Evolutionary conservation across 441 rosid genomes (phyloP).

Genomic region (Aquilaria agallochum): DNA sequence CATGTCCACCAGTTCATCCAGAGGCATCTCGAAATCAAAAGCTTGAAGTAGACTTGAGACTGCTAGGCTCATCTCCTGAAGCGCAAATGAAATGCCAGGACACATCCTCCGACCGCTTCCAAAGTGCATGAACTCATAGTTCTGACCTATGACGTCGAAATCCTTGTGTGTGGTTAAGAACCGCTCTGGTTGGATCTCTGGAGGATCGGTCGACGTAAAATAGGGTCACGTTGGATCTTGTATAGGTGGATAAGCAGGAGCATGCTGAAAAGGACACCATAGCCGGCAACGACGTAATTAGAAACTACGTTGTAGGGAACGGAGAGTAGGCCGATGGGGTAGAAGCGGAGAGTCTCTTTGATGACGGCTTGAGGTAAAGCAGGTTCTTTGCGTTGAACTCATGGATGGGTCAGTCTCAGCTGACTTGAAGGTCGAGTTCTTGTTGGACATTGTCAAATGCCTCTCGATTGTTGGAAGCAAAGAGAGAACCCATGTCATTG

Average conservation of each 20-base stretch:
- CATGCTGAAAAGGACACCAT: slow-evolving; percentile 15
- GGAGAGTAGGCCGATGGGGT: slow-evolving; percentile 16
- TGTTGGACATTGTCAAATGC: slow-evolving; percentile 17
- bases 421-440: slow-evolving; percentile 20
- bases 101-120: slow-evolving; percentile 17
- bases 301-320: slow-evolving; percentile 4
- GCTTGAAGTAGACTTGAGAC: slow-evolving; percentile 20
- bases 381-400: slow-evolving; percentile 22
- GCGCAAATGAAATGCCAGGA: slow-evolving; percentile 20
- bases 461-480: slow-evolving; percentile 15
- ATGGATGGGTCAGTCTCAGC: slow-evolving; percentile 9
- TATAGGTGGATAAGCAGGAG: slow-evolving; percentile 11
- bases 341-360: slow-evolving; percentile 27
- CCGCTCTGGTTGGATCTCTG: slow-evolving; percentile 18
- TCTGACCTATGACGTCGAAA: slow-evolving; percentile 13
- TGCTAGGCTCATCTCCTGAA: slow-evolving; percentile 9
- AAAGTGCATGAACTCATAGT: slow-evolving; percentile 20
- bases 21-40: slow-evolving; percentile 8
- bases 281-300: slow-evolving; percentile 18
- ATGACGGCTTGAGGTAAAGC: slow-evolving; percentile 25
- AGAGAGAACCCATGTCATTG: slow-evolving; percentile 23
- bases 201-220: slow-evolving; percentile 19
- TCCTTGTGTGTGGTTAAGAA: slow-evolving; percentile 18
- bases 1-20: slow-evolving; percentile 13
- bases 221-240: slow-evolving; percentile 21